These are phyloP conservation scores for Chlamydomonas sphaeroides DNA, from an alignment of 139 green algal species.

Conservation along the genomic window DNA sequence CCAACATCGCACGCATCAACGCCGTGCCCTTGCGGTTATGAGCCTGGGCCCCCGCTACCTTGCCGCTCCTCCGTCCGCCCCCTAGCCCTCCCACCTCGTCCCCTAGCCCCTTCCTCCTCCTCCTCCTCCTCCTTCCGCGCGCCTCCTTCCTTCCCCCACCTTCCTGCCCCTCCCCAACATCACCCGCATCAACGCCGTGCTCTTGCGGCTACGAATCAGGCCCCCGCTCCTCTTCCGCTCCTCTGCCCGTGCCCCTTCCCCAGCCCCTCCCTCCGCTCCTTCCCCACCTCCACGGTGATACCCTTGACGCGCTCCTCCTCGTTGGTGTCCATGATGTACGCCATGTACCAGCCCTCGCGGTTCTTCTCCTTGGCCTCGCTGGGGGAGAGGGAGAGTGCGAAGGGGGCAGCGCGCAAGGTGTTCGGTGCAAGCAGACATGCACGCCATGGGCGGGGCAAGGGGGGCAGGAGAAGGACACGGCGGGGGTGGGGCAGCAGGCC, in stretches of 20 bases:
- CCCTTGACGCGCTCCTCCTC: slow-evolving; percentile 99
- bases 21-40: too few species aligned
- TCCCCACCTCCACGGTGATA: slow-evolving; percentile 95
- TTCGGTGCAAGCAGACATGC: neutral
- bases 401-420: neutral
- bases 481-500: too few species aligned
- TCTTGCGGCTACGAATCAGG: too few species aligned
- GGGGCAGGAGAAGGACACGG: neutral
- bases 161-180: slow-evolving; percentile 69
- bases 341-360: slow-evolving; percentile 98
- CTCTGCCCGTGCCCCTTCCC: neutral
- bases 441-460: neutral
- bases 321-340: slow-evolving; percentile 99
- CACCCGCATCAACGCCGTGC: too few species aligned
- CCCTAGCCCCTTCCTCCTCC: neutral
- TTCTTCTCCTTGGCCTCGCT: slow-evolving; percentile 99
- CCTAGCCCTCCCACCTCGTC: too few species aligned
- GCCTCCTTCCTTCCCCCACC: neutral
- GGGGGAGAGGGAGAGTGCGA: neutral
- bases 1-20: too few species aligned
- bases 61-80: neutral
- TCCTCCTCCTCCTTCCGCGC: neutral
- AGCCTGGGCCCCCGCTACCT: too few species aligned
- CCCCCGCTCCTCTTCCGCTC: neutral
- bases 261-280: neutral